phyloP scores from a whole-genome alignment of 805 yeast species.

The Scheffersomyces stipitis region DNA sequence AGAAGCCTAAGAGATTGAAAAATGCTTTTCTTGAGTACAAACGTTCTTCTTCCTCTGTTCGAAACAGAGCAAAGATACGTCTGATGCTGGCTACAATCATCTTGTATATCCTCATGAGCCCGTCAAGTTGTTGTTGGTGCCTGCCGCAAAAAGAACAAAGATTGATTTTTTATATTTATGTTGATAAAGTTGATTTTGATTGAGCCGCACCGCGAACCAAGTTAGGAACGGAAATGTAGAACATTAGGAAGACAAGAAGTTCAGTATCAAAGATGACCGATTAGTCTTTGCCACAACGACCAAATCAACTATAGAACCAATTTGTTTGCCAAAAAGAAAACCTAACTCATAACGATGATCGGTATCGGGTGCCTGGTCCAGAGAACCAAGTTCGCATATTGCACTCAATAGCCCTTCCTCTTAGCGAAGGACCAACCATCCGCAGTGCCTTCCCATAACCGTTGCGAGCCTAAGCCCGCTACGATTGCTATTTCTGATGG shows the following conservation, averaged over 20 bases:
- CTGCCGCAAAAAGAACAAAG: neutral
- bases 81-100: constrained; percentile 75
- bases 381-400: constrained; percentile 49
- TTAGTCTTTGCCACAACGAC: no score
- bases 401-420: constrained; percentile 54
- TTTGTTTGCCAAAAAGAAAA: constrained; percentile 23
- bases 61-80: constrained; percentile 74
- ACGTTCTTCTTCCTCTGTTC: constrained; percentile 85
- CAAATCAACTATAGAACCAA: no score
- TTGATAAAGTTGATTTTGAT: no score
- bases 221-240: neutral
- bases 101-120: constrained; percentile 2
- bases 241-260: no score
- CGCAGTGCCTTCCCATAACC: constrained; percentile 55
- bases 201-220: neutral
- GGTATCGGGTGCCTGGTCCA: constrained; percentile 55
- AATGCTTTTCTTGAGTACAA: constrained; percentile 74
- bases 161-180: neutral
- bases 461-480: constrained; percentile 1
- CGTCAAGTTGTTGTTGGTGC: neutral
- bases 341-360: constrained; percentile 53
- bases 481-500: constrained; percentile 50
- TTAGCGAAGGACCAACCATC: constrained; percentile 48
- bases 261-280: no score
- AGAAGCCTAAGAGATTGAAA: constrained; percentile 73